Conservation (phyloP, 441 rosid genomes). For the Brassica hybrid region DNA sequence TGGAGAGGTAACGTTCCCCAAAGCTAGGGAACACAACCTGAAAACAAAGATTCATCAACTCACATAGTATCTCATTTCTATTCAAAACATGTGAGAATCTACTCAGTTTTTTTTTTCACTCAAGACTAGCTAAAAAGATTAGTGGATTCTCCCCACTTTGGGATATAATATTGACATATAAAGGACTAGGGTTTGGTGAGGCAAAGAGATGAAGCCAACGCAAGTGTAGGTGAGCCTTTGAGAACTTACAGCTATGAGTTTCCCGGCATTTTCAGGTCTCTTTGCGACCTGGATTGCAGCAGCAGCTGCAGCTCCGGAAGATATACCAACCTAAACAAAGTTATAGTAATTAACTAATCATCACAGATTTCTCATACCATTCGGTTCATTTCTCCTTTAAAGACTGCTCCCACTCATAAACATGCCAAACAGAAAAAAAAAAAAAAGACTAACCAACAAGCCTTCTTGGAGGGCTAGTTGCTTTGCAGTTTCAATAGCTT, state of each 20-base stretch:
- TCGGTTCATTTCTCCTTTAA: background rate
- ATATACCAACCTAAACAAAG: constrained; percentile 80
- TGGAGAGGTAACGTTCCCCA: constrained; percentile 87
- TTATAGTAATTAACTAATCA: constrained; percentile 11
- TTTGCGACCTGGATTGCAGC: constrained; percentile 85
- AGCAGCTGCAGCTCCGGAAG: constrained; percentile 95
- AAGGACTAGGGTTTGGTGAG: background rate
- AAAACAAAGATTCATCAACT: constrained; percentile 7
- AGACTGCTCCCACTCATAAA: background rate
- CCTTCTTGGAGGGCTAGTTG: constrained; percentile 98
- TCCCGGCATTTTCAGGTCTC: constrained; percentile 89
- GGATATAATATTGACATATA: background rate
- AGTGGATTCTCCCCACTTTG: background rate
- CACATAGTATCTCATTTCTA: too few relatives aligned
- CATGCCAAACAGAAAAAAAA: background rate
- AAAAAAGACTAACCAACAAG: constrained; percentile 71
- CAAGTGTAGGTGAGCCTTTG: background rate
- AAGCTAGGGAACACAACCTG: constrained; percentile 98
- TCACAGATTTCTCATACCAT: constrained; percentile 15
- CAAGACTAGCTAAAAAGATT: constrained; percentile 3
- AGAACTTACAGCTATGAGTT: constrained; percentile 79
- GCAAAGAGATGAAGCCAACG: constrained; percentile 5
- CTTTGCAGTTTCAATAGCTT: constrained; percentile 92
- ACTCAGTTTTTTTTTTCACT: background rate
- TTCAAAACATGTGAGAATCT: too few relatives aligned